phyloP scores from a whole-genome alignment of 2,329 filamentous ascomycete genomes.

The Arachnomyces sp. region DNA sequence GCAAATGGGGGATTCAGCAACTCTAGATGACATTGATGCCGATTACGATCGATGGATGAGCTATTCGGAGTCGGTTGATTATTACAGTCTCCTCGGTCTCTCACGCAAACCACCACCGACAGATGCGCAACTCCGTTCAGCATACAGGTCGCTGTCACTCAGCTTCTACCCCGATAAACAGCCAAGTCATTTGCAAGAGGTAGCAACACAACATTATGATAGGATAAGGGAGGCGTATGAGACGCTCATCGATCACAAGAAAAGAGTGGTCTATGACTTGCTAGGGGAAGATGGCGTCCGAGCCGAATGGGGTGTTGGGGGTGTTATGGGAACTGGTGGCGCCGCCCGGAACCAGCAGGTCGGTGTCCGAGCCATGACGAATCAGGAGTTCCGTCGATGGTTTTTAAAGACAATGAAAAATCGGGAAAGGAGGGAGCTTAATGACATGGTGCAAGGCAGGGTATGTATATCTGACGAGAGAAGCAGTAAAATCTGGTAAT shows the following conservation, averaged over 20 bases:
- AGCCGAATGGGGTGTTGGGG: conserved; percentile 28
- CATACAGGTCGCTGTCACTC: conserved; percentile 36
- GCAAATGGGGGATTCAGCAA: too few relatives aligned
- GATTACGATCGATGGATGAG: conserved; percentile 9
- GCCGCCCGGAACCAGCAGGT: conserved; percentile 23
- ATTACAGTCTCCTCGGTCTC: conserved; percentile 36
- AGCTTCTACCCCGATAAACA: conserved; percentile 42
- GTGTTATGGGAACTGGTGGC: conserved; percentile 25
- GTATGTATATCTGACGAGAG: conserved; percentile 19
- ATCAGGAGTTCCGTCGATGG: conserved; percentile 35
- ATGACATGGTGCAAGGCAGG: conserved; percentile 29
- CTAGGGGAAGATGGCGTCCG: conserved; percentile 34
- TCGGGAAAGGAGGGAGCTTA: conserved; percentile 29
- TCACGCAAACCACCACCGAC: conserved; percentile 32
- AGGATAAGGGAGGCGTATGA: conserved; percentile 36
- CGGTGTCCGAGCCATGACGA: conserved; percentile 30
- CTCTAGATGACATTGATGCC: conserved; percentile 1
- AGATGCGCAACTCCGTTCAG: conserved; percentile 35
- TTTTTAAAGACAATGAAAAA: conserved; percentile 34
- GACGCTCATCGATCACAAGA: conserved; percentile 33
- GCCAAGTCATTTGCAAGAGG: conserved; percentile 29
- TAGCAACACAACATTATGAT: conserved; percentile 31
- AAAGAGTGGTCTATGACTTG: conserved; percentile 37
- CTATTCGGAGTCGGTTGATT: conserved; percentile 23
- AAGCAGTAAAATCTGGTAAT: too few relatives aligned